Evolutionary conservation across 768 basidiomycete genomes (phyloP).

Genomic region (Leccinum arenicola): DNA sequence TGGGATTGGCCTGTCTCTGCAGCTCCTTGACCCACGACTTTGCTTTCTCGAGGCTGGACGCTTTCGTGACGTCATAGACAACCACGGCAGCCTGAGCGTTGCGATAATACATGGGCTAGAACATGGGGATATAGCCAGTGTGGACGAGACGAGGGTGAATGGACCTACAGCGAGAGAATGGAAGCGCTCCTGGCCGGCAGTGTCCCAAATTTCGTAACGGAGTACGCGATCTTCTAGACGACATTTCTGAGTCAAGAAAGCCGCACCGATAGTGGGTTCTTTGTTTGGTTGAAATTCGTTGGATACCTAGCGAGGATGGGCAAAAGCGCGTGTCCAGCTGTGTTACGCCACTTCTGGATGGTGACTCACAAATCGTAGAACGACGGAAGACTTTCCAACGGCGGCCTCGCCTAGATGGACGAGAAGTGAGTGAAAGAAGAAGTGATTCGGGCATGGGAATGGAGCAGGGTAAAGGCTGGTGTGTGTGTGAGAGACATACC

Average conservation of each 20-base stretch:
- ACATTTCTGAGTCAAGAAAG: conserved; percentile 94
- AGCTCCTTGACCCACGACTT: conserved; percentile 99
- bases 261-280: conserved; percentile 97
- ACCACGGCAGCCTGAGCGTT: conserved; percentile 98
- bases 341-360: conserved; percentile 9
- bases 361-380: conserved; percentile 84
- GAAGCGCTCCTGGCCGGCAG: conserved; percentile 94
- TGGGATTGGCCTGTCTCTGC: conserved; percentile 97
- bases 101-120: conserved; percentile 96
- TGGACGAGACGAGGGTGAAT: not conserved
- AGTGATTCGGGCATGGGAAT: not conserved
- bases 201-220: conserved; percentile 97
- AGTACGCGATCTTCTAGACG: conserved; percentile 91
- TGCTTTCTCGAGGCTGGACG: conserved; percentile 93
- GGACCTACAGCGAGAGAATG: conserved; percentile 87
- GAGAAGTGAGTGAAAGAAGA: not conserved
- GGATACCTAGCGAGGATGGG: conserved; percentile 57
- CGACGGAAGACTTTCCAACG: conserved; percentile 98
- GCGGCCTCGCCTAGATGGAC: conserved; percentile 85
- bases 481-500: conserved; percentile 48
- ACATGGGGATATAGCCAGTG: conserved; percentile 8
- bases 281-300: conserved; percentile 99
- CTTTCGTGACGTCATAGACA: conserved; percentile 97
- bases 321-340: not conserved
- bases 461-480: not conserved